A percentile compares a stretch with the other conserved stretches of the same genome.
Evolutionary conservation across 2,329 filamentous ascomycete genomes (phyloP).

Genomic region (Exophiala alcalophila): DNA sequence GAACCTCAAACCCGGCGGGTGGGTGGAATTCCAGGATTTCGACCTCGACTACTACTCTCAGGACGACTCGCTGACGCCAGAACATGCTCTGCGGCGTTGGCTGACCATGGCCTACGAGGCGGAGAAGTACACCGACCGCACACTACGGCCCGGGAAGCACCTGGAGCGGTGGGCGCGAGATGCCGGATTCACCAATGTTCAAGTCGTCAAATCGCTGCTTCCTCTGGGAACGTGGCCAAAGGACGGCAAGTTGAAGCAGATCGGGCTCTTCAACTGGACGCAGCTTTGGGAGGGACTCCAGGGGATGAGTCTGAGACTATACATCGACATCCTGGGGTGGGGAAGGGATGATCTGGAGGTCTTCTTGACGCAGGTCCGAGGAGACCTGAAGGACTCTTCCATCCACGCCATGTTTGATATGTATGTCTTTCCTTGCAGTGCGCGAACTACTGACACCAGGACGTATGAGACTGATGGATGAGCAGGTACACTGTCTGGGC

Average conservation of each 20-base stretch:
- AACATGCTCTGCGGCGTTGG: constrained; percentile 27
- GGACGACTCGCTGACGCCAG: constrained; percentile 30
- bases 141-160: constrained; percentile 42
- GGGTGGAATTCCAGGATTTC: constrained; percentile 41
- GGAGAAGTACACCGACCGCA: constrained; percentile 29
- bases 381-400: constrained; percentile 34
- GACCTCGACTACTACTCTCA: constrained; percentile 33
- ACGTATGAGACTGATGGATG: no score
- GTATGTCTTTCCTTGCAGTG: no score
- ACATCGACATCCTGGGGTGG: constrained; percentile 23
- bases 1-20: constrained; percentile 40
- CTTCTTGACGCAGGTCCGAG: constrained; percentile 34
- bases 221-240: constrained; percentile 34
- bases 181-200: constrained; percentile 32
- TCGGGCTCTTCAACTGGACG: constrained; percentile 19
- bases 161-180: constrained; percentile 30
- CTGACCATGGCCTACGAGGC: constrained; percentile 30
- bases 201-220: constrained; percentile 16
- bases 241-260: constrained; percentile 31
- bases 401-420: constrained; percentile 35
- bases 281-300: constrained; percentile 32
- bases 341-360: constrained; percentile 33
- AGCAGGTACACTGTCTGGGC: no score
- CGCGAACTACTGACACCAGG: no score
- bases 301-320: constrained; percentile 30